phyloP scores from a whole-genome alignment of 148 eudicot genomes.

The Mesembryanthemum crystallinum region DNA sequence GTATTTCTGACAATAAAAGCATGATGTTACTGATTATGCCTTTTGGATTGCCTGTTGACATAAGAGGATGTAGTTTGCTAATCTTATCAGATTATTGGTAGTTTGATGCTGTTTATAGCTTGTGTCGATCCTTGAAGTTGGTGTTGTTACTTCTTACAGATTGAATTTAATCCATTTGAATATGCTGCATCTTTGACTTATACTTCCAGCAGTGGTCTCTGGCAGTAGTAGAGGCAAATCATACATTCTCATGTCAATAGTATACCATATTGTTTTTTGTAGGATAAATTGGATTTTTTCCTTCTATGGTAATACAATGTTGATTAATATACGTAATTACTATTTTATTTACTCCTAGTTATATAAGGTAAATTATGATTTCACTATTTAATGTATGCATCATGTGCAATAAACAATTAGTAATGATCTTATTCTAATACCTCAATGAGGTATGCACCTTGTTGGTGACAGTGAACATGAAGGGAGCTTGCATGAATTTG shows the following conservation, averaged over 20 bases:
- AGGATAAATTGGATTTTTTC: too few relatives aligned
- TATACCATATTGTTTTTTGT: too few relatives aligned
- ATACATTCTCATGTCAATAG: background rate
- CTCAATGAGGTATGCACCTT: background rate
- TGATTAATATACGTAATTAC: too few relatives aligned
- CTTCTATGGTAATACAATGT: too few relatives aligned
- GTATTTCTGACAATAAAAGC: constrained; percentile 21
- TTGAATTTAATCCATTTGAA: background rate
- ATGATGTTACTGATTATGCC: background rate
- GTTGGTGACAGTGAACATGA: background rate
- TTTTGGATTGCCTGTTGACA: background rate
- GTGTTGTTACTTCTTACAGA: background rate
- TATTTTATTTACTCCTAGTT: too few relatives aligned
- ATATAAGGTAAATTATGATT: too few relatives aligned
- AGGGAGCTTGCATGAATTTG: background rate
- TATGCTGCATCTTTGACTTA: background rate
- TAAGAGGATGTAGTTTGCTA: background rate
- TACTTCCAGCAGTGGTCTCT: background rate
- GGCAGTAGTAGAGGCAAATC: background rate
- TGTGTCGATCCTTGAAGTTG: background rate
- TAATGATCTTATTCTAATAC: too few relatives aligned
- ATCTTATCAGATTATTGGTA: background rate
- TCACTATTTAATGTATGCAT: too few relatives aligned
- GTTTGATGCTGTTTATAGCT: background rate
- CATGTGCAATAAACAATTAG: too few relatives aligned